Conservation (phyloP, 805 yeast genomes). For the Kregervanrija delftensis region DNA sequence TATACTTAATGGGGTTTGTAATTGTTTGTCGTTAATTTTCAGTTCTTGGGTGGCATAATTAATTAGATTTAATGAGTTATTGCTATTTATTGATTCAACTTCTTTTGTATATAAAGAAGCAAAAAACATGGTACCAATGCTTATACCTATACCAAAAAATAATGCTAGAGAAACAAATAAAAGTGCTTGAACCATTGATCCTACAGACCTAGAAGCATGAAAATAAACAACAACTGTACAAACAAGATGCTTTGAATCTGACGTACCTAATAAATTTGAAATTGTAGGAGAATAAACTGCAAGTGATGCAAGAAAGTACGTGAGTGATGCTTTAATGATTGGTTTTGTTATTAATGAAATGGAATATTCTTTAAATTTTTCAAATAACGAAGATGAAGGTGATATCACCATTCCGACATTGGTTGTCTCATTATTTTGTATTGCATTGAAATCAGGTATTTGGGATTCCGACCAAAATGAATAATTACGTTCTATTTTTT, state of each 20-base stretch:
- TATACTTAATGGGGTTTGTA: neutral
- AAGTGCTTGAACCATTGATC: conserved; percentile 73
- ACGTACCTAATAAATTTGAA: conserved; percentile 46
- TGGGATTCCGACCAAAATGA: conserved; percentile 19
- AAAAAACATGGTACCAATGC: conserved; percentile 3
- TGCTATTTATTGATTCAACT: no score
- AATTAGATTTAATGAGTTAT: no score
- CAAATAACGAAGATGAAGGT: no score
- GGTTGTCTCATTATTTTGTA: no score
- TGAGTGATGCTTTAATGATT: conserved; percentile 57
- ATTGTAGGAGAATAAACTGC: conserved; percentile 56
- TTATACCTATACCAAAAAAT: conserved; percentile 29
- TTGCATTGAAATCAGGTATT: no score
- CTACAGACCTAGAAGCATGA: conserved; percentile 74
- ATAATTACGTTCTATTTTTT: conserved; percentile 23
- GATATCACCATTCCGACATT: neutral
- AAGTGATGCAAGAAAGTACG: conserved; percentile 66
- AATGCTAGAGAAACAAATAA: conserved; percentile 52
- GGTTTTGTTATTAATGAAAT: conserved; percentile 5
- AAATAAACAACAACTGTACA: conserved; percentile 83
- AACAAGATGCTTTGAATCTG: conserved; percentile 73
- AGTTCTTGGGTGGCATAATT: no score
- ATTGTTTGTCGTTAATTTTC: no score
- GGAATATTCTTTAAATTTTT: no score
- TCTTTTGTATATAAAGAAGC: neutral